Conservation (phyloP, 106 monocot species). For the Apostasia shenzhenica region DNA sequence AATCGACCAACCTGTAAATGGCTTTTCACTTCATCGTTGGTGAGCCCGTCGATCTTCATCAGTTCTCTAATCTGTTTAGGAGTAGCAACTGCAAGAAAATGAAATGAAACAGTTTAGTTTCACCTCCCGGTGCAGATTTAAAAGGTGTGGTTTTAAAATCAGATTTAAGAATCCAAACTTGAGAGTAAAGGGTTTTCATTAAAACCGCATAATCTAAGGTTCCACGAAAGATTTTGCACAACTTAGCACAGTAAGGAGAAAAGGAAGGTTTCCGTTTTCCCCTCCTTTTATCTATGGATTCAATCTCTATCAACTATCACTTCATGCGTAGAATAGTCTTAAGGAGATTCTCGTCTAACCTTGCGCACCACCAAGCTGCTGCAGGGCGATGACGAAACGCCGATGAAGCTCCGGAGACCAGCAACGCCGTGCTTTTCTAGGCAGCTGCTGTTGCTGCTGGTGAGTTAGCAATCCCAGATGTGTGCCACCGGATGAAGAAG, state of each 20-base stretch:
- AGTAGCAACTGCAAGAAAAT: constrained; percentile 51
- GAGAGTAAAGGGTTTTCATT: not conserved
- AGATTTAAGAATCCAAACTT: not conserved
- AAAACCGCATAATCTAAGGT: too few species aligned
- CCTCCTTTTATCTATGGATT: not conserved
- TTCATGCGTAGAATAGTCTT: too few species aligned
- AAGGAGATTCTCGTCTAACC: constrained; percentile 22
- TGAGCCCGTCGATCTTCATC: constrained; percentile 83
- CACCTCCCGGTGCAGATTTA: not conserved
- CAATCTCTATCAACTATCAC: not conserved
- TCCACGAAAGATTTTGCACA: too few species aligned
- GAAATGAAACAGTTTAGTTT: not conserved
- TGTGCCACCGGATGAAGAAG: not conserved
- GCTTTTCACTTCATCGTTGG: constrained; percentile 90
- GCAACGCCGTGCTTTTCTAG: constrained; percentile 80
- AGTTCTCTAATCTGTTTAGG: constrained; percentile 87
- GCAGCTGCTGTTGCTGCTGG: constrained; percentile 15
- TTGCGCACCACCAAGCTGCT: constrained; percentile 83
- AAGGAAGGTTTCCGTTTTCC: too few species aligned
- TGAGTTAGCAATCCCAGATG: constrained; percentile 4
- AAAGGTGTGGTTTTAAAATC: not conserved
- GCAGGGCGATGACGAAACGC: constrained; percentile 55
- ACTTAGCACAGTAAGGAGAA: too few species aligned
- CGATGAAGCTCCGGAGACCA: constrained; percentile 97
- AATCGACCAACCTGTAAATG: constrained; percentile 53